These are phyloP conservation scores for Calocera viscosa DNA, from an alignment of 768 basidiomycete species.

Conservation along the genomic window DNA sequence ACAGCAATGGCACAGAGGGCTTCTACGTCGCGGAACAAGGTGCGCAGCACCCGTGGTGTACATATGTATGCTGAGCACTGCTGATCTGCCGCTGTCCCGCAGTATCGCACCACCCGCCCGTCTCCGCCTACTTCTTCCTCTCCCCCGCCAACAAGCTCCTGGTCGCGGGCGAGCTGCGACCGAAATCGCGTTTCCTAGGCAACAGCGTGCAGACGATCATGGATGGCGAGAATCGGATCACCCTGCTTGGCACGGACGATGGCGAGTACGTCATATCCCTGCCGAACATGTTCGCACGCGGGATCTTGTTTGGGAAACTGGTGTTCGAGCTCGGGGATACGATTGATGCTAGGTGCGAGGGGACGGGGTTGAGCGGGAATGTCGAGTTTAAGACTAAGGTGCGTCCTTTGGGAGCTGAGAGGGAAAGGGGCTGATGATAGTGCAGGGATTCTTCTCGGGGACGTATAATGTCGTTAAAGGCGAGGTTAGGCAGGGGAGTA, in stretches of 20 bases:
- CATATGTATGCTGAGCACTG: not conserved
- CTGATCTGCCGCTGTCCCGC: conserved; percentile 10
- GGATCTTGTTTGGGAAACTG: conserved; percentile 68
- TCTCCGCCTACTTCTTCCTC: conserved; percentile 92
- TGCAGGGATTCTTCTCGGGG: conserved; percentile 89
- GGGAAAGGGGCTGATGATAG: not conserved
- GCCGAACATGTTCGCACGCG: conserved; percentile 95
- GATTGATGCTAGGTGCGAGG: conserved; percentile 72
- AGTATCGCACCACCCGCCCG: conserved; percentile 92
- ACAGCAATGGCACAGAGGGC: conserved; percentile 79
- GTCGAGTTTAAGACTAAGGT: conserved; percentile 98
- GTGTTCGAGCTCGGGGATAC: conserved; percentile 88
- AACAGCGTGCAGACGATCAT: conserved; percentile 93
- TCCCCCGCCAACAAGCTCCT: conserved; percentile 78
- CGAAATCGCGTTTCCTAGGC: conserved; percentile 91
- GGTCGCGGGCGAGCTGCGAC: conserved; percentile 85
- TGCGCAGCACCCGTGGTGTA: conserved; percentile 24
- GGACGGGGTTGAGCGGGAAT: conserved; percentile 59
- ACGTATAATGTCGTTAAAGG: conserved; percentile 86
- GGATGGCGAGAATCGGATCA: conserved; percentile 90
- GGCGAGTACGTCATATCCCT: conserved; percentile 80
- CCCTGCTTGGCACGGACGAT: conserved; percentile 48
- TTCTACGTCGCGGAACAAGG: conserved; percentile 98
- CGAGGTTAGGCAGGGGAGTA: conserved; percentile 49
- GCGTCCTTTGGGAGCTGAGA: conserved; percentile 13